A percentile compares a stretch with the other conserved stretches of the same genome.
phyloP scores from a whole-genome alignment of 805 yeast species.

The Maudiozyma barnettii region DNA sequence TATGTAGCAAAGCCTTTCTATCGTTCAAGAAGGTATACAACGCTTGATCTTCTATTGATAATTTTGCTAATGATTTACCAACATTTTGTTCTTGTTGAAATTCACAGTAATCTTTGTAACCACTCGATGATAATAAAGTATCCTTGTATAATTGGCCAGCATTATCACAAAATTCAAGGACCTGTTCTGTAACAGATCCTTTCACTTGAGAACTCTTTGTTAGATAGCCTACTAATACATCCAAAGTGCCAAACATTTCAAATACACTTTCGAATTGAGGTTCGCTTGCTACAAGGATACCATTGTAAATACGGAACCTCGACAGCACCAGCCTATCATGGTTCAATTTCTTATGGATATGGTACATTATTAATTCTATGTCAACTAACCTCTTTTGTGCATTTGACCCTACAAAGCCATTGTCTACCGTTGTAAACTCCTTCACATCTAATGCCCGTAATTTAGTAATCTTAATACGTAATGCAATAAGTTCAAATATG shows the following conservation, averaged over 20 bases:
- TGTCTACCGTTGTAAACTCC: background rate
- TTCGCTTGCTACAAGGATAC: background rate
- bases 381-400: slow-evolving; percentile 3
- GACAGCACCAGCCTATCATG: background rate
- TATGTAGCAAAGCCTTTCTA: slow-evolving; percentile 8
- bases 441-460: background rate
- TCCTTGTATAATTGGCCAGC: slow-evolving; percentile 9
- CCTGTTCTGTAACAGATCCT: background rate
- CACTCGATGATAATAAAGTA: slow-evolving; percentile 11
- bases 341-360: slow-evolving; percentile 2
- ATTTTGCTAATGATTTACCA: too few relatives aligned
- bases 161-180: slow-evolving; percentile 6
- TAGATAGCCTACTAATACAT: too few relatives aligned
- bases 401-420: background rate
- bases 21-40: background rate
- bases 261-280: background rate
- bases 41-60: background rate
- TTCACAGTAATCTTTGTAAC: slow-evolving; percentile 8
- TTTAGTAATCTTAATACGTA: slow-evolving; percentile 9
- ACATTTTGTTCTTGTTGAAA: background rate
- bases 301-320: background rate
- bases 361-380: background rate
- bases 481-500: slow-evolving; percentile 15
- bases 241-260: too few relatives aligned
- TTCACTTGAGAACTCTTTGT: too few relatives aligned